Evolutionary conservation across 345 rosid genomes (phyloP).

Genomic region (Eucalyptus erythrocorys): DNA sequence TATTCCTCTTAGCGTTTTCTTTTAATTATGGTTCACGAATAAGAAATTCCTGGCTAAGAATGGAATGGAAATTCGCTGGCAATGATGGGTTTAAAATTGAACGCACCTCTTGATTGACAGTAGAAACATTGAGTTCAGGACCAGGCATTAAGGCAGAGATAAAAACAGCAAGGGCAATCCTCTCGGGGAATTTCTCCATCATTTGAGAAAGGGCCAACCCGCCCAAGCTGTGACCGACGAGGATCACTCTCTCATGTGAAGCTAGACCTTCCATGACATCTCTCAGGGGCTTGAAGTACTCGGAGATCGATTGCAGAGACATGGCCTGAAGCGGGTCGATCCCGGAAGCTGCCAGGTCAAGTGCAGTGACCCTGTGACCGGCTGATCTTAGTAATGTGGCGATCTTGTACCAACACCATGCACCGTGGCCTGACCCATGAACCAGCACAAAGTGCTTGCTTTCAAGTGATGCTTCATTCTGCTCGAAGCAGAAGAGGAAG

Average conservation of each 20-base stretch:
- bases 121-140: conserved; percentile 15
- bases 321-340: conserved; percentile 4
- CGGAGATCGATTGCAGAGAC: conserved; percentile 1
- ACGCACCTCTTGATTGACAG: conserved; percentile 14
- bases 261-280: conserved; percentile 10
- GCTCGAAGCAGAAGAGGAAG: neutral
- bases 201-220: conserved; percentile 21
- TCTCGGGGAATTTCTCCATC: conserved; percentile 22
- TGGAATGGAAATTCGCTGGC: neutral
- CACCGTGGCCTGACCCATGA: conserved; percentile 32
- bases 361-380: conserved; percentile 13
- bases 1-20: neutral
- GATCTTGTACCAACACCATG: conserved; percentile 32
- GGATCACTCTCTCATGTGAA: conserved; percentile 11
- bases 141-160: conserved; percentile 26
- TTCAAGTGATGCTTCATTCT: neutral
- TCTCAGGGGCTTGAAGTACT: conserved; percentile 17
- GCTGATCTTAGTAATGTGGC: conserved; percentile 6
- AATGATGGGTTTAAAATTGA: neutral
- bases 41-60: neutral
- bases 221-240: conserved; percentile 29
- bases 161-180: conserved; percentile 13
- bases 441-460: conserved; percentile 20
- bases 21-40: neutral
- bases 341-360: conserved; percentile 28